Base-by-base conservation (phyloP, 192 early-diverging fungal species). In the Phycomyces blakesleeanus region DNA sequence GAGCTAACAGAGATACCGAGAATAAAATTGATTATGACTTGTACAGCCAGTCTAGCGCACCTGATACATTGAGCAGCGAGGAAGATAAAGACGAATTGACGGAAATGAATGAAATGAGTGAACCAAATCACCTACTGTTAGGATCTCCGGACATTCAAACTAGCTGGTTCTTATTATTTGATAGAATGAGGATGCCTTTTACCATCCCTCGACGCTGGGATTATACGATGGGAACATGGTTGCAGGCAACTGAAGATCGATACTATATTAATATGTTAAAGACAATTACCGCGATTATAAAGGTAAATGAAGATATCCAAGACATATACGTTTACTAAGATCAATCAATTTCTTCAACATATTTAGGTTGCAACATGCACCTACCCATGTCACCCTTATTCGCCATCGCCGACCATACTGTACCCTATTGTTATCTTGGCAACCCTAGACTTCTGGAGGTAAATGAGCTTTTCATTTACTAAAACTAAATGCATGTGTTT, bases 361-460 rank as follows among this genome's bases (percentile, higher is more conserved):
- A 2, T 18, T 6, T 26, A 80, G 78, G 51, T 80, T 44, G 49
- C 63, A 12, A 68, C 67, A 7, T 80, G 76, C 40, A 49, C 59
- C 40, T 64, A 63, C 27, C 67, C 59, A 11, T 78, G 76, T 54
- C 52, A 68, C 8, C 78, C 78, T 18, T 78, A 71, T 55, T 52
- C 66, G 37, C 55, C 71, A 21, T 47, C 37, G 29, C 38, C 67
- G 0, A 44, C 22, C 29, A 52, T 66, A 18, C 27, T 78, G 15
- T 80, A 76, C 42, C 70, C 76, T 2, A 26, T 74, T 5, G 29
- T 78, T 16, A 24, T 71, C 11, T 58, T 80, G n/a, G 78, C 76
- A 1, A 34, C 65, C 9, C 29, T 78, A 9, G 78, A 78, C 29
- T 62, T 80, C 24, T 75, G 61, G 56, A 56, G 50, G 59, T 78